Evolutionary conservation across 805 yeast species (phyloP).

Genomic region (Wickerhamiella hasegawae): DNA sequence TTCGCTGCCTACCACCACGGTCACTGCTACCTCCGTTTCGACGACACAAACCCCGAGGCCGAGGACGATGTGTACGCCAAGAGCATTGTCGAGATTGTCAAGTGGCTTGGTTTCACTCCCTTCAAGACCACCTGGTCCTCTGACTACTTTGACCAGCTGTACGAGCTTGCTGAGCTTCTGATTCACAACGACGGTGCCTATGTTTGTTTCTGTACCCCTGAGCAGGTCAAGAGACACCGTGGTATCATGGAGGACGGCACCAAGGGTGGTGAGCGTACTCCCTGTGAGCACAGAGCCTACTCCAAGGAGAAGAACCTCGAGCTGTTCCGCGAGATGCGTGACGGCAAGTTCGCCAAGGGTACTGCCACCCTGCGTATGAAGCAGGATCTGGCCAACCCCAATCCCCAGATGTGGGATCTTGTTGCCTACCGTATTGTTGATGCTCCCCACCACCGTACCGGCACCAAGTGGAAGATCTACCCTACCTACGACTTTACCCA

Average conservation of each 20-base stretch:
- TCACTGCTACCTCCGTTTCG: constrained; percentile 79
- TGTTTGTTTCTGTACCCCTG: constrained; percentile 86
- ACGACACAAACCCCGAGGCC: constrained; percentile 97
- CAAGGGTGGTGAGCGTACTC: constrained; percentile 79
- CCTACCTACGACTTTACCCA: constrained; percentile 99
- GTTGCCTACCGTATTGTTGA: constrained; percentile 91
- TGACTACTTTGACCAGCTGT: constrained; percentile 82
- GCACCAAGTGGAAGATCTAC: constrained; percentile 91
- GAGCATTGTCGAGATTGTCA: constrained; percentile 68
- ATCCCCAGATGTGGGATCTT: constrained; percentile 99
- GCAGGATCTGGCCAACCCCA: constrained; percentile 75
- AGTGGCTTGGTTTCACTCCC: constrained; percentile 90
- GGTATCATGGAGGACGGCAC: constrained; percentile 87
- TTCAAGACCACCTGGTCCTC: constrained; percentile 92
- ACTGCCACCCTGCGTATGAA: constrained; percentile 95
- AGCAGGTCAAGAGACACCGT: constrained; percentile 76
- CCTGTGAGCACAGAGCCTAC: constrained; percentile 62
- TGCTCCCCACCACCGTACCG: constrained; percentile 92
- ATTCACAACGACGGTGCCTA: constrained; percentile 62
- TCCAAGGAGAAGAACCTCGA: constrained; percentile 56
- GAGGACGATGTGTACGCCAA: constrained; percentile 86
- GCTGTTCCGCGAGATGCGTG: constrained; percentile 82
- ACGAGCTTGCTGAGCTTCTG: constrained; percentile 73
- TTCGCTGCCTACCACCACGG: constrained; percentile 80
- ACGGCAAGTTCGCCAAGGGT: constrained; percentile 77